Percentiles rank a stretch among this genome's conserved stretches.
Evolutionary conservation across 805 yeast species (phyloP).

Genomic region (Candida mattraensis): DNA sequence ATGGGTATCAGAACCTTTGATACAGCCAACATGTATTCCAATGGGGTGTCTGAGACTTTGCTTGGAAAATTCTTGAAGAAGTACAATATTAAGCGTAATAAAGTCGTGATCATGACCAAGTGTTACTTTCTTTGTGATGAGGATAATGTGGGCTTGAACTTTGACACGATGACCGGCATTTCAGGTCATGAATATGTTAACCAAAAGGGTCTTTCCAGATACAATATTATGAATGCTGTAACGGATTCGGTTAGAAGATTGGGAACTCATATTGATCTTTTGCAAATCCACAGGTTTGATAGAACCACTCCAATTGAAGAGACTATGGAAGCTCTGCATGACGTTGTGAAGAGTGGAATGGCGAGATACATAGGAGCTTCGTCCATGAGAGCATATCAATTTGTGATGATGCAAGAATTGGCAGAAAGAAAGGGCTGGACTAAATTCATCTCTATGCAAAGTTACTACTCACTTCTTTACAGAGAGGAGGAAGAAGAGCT

Average conservation of each 20-base stretch:
- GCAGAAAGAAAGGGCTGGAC: constrained; percentile 60
- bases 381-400: constrained; percentile 55
- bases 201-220: constrained; percentile 42
- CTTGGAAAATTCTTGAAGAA: constrained; percentile 54
- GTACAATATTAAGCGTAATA: constrained; percentile 52
- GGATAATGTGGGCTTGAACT: constrained; percentile 4
- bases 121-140: constrained; percentile 34
- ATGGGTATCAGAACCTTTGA: constrained; percentile 50
- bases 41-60: constrained; percentile 48
- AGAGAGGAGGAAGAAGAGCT: constrained; percentile 69
- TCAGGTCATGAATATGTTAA: constrained; percentile 30
- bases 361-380: constrained; percentile 63
- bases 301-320: constrained; percentile 47
- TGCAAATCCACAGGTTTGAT: constrained; percentile 59
- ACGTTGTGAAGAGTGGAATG: constrained; percentile 46
- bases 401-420: constrained; percentile 50
- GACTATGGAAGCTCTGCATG: constrained; percentile 56
- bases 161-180: constrained; percentile 20
- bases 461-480: constrained; percentile 52
- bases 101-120: constrained; percentile 55
- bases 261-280: constrained; percentile 54
- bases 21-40: constrained; percentile 50
- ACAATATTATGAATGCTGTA: constrained; percentile 46
- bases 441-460: constrained; percentile 60
- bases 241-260: constrained; percentile 42